Evolutionary conservation across 257 asterid genomes (phyloP).

Genomic region (Salvia miltiorrhiza): DNA sequence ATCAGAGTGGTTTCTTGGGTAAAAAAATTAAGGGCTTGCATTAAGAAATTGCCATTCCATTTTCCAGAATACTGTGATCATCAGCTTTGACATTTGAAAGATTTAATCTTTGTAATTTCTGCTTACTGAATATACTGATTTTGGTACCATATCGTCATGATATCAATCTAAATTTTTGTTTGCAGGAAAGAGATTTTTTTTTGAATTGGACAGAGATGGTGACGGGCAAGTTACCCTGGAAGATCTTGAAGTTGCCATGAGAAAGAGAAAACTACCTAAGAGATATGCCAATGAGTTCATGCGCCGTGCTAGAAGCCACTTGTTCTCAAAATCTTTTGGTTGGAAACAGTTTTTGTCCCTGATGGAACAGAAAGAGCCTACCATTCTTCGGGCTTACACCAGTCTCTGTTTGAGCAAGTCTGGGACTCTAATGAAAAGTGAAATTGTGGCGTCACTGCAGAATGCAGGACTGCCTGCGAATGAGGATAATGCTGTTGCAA

Average conservation of each 20-base stretch:
- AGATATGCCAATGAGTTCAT: slow-evolving; percentile 93
- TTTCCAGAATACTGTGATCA: not conserved
- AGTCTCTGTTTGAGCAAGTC: slow-evolving; percentile 97
- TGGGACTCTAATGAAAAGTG: slow-evolving; percentile 91
- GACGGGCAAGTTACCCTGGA: slow-evolving; percentile 97
- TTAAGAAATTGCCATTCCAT: not conserved
- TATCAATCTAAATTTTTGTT: slow-evolving; percentile 14
- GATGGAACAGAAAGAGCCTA: slow-evolving; percentile 99
- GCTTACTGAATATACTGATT: not conserved
- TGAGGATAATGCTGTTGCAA: slow-evolving; percentile 98
- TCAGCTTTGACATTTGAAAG: not conserved
- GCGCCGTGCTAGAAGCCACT: slow-evolving; percentile 84
- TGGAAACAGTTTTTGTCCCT: slow-evolving; percentile 95
- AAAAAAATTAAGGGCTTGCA: not conserved
- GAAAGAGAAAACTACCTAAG: slow-evolving; percentile 89
- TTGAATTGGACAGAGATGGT: slow-evolving; percentile 96
- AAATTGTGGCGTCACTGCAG: slow-evolving; percentile 77
- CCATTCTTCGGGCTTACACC: slow-evolving; percentile 95
- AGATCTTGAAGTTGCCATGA: slow-evolving; percentile 93
- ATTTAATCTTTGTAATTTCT: not conserved
- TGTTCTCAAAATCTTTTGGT: slow-evolving; percentile 92
- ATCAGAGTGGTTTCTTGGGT: not conserved
- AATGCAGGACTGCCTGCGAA: slow-evolving; percentile 98
- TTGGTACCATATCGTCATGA: not conserved
- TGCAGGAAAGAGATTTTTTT: slow-evolving; percentile 92